Evolutionary conservation across 1,284 basidiomycete species (phyloP), one percentile per base, ranked within the genome.

Genomic region (Cryptococcus sp.): DNA sequence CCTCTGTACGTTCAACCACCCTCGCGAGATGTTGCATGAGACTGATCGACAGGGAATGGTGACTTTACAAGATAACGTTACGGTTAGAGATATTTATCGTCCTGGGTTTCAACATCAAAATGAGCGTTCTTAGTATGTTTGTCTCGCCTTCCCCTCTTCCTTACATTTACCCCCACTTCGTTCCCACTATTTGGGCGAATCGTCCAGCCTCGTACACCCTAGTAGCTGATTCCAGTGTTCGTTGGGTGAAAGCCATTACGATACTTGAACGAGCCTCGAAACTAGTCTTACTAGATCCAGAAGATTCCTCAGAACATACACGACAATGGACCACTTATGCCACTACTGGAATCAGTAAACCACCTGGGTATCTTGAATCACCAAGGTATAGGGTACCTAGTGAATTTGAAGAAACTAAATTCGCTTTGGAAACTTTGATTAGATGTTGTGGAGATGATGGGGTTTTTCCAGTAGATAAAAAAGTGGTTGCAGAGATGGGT

Each of bases 191-290:
- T 28, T 11, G 4, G 28, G 5, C 28, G 4, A 4, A 11, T 28
- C 28, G 19, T 32, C 16, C 5, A 13, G 25, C 13, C 31, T 13
- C 52, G 34, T 44, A 23, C 48, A 21, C 22, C 22, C n/a, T 23
- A 34, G n/a, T 10, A 22, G n/a, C 23, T 2, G 19, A 40, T 4
- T 13, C 7, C 46, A 60, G 59, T 36, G 41, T 56, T 2, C 54
- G 58, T 23, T 73, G 64, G 67, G 31, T 66, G 34, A 66, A 70
- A 55, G 60, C 61, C 10, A 57, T 62, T 19, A 57, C 62, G 1
- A 61, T 73, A 4, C 58, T 73, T 7, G 71, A 73, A 52, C 57
- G 71, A 25, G 54, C 69, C 0, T 55, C 66, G 37, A 73, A 73
- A 49, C 50, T 73, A 7, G 62, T 62, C 13, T 69, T 68, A 43